phyloP scores from a whole-genome alignment of 306 rosid species.

The Prunus mira region DNA sequence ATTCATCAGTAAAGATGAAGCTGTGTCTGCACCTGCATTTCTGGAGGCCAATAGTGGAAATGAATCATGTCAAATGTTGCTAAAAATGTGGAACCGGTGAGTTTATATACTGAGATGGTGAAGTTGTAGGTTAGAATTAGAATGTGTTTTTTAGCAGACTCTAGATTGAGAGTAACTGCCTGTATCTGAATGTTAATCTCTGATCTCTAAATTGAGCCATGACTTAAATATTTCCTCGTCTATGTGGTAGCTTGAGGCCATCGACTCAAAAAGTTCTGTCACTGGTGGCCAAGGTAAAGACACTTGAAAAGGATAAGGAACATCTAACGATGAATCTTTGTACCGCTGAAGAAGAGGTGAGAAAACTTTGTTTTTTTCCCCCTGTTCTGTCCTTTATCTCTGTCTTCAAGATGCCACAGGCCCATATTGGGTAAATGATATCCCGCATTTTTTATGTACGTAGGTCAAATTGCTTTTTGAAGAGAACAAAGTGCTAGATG shows the following conservation, averaged over 20 bases:
- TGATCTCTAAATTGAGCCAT: constrained; percentile 1
- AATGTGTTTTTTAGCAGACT: neutral
- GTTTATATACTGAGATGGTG: constrained; percentile 10
- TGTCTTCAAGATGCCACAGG: neutral
- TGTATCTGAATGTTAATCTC: constrained; percentile 9
- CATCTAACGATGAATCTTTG: constrained; percentile 68
- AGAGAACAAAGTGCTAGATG: constrained; percentile 60
- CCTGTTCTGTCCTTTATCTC: neutral
- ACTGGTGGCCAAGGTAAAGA: constrained; percentile 58
- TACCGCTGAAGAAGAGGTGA: constrained; percentile 94
- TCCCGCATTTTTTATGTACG: neutral
- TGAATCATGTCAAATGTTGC: constrained; percentile 57
- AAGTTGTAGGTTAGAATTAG: neutral
- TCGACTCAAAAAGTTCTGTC: constrained; percentile 57
- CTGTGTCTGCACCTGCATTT: constrained; percentile 48
- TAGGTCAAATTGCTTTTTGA: constrained; percentile 76
- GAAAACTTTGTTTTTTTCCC: neutral
- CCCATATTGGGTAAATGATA: neutral
- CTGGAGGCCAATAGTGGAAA: constrained; percentile 55
- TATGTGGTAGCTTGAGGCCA: constrained; percentile 63
- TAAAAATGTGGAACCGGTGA: constrained; percentile 74
- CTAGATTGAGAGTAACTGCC: neutral
- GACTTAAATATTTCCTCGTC: constrained; percentile 2
- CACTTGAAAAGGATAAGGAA: constrained; percentile 75
- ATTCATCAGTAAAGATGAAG: constrained; percentile 36